Evolutionary conservation across 768 basidiomycete species (phyloP).

Genomic region (Trametes gibbosa): DNA sequence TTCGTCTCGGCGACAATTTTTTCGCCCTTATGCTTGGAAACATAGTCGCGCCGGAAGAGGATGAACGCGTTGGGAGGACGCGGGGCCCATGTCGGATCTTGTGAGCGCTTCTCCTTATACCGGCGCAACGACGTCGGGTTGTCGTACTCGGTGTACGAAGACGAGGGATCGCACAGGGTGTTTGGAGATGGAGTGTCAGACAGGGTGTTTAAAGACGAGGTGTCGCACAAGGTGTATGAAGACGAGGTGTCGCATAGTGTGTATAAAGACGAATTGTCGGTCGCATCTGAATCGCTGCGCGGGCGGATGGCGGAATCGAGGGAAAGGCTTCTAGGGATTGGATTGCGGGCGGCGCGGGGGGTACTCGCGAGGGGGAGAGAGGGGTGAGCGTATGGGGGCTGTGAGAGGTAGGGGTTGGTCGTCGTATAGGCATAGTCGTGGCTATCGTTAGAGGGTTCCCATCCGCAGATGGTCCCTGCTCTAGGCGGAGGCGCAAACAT

Average conservation of each 20-base stretch:
- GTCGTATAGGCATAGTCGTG: constrained; percentile 8
- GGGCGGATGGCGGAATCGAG: constrained; percentile 8
- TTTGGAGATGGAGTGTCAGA: no score
- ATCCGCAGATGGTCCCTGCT: constrained; percentile 16
- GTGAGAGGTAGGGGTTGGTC: background rate
- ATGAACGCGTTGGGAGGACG: constrained; percentile 72
- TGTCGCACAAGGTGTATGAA: constrained; percentile 7
- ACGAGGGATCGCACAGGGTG: constrained; percentile 4
- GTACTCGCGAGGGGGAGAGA: background rate
- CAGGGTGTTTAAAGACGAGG: no score
- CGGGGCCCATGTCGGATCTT: constrained; percentile 58
- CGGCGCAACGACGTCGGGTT: constrained; percentile 40
- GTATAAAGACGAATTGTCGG: background rate
- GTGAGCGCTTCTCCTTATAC: constrained; percentile 38
- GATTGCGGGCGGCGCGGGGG: constrained; percentile 1
- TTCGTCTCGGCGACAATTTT: constrained; percentile 18
- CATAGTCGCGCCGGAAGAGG: constrained; percentile 69
- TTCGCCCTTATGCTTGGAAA: constrained; percentile 42
- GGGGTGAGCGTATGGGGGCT: background rate
- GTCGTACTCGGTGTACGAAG: constrained; percentile 5
- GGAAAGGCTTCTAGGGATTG: constrained; percentile 13
- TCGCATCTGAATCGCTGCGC: constrained; percentile 1
- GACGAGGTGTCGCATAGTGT: constrained; percentile 1
- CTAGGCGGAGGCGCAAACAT: constrained; percentile 15
- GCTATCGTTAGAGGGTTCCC: constrained; percentile 15